These are phyloP conservation scores for Hyaloperonospora arabidopsidis DNA, from an alignment of 352 stramenopile genomes.

Conservation along the genomic window DNA sequence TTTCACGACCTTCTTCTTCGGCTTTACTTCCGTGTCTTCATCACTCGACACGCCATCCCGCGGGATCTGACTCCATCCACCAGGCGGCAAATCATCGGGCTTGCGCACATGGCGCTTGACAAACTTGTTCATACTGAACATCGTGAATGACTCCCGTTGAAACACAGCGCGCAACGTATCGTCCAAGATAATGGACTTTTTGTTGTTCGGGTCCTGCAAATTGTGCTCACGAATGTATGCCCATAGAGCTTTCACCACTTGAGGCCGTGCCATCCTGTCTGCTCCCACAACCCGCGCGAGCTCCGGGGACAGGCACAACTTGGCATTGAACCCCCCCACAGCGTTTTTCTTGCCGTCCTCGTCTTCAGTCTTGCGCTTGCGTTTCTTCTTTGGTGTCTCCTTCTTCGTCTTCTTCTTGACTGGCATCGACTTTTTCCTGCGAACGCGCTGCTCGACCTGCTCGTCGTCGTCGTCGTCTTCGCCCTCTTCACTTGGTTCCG, in stretches of 20 bases:
- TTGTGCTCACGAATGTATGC: slow-evolving; percentile 93
- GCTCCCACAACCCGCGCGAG: slow-evolving; percentile 76
- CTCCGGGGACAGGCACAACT: slow-evolving; percentile 69
- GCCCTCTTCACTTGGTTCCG: slow-evolving; percentile 35
- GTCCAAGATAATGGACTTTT: slow-evolving; percentile 89
- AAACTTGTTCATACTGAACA: slow-evolving; percentile 87
- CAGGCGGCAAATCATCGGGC: slow-evolving; percentile 49
- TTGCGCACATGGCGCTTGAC: slow-evolving; percentile 81
- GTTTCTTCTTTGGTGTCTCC: slow-evolving; percentile 41
- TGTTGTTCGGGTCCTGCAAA: slow-evolving; percentile 93
- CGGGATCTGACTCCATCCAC: slow-evolving; percentile 66
- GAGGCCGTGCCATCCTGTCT: slow-evolving; percentile 81
- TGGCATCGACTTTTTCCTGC: slow-evolving; percentile 26
- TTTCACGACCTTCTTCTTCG: slow-evolving; percentile 54
- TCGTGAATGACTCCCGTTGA: slow-evolving; percentile 76
- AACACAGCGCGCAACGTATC: slow-evolving; percentile 75
- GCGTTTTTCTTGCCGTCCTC: slow-evolving; percentile 30
- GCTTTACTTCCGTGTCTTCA: slow-evolving; percentile 56
- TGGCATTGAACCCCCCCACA: slow-evolving; percentile 64
- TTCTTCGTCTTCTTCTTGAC: slow-evolving; percentile 60
- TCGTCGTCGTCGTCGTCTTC: slow-evolving; percentile 39
- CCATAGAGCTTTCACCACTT: slow-evolving; percentile 94
- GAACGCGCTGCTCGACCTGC: slow-evolving; percentile 25
- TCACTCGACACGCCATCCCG: slow-evolving; percentile 77
- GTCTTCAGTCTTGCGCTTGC: slow-evolving; percentile 34